These are phyloP conservation scores for Penicillium hordei DNA, from an alignment of 2,329 filamentous ascomycete species.

Conservation along the genomic window DNA sequence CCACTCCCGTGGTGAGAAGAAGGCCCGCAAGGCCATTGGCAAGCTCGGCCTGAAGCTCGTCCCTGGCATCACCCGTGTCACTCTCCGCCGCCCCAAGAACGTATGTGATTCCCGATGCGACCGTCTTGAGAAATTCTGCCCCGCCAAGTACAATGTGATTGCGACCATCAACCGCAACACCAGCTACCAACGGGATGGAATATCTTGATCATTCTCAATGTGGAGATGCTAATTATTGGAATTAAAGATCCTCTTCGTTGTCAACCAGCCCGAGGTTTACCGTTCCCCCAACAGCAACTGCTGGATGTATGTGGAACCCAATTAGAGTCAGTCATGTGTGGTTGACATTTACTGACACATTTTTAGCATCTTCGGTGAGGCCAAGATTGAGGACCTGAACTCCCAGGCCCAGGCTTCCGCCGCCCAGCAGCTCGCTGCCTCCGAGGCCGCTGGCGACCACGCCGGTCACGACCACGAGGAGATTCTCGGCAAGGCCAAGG, in stretches of 20 bases:
- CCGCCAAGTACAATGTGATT: background rate
- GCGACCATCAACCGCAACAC: background rate
- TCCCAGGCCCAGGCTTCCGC: slow-evolving; percentile 94
- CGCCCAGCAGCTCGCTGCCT: slow-evolving; percentile 87
- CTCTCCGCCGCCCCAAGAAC: slow-evolving; percentile 97
- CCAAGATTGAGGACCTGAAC: slow-evolving; percentile 99
- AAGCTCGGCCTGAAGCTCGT: slow-evolving; percentile 97
- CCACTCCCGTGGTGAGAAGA: slow-evolving; percentile 99
- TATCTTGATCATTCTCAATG: background rate
- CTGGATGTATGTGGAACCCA: slow-evolving; percentile 76
- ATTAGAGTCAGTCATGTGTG: background rate
- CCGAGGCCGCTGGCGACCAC: slow-evolving; percentile 62
- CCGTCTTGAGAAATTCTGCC: slow-evolving; percentile 9
- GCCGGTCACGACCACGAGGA: slow-evolving; percentile 58
- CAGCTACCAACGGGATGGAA: background rate
- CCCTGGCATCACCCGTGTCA: slow-evolving; percentile 96
- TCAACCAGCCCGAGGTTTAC: slow-evolving; percentile 99
- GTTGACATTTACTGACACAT: slow-evolving; percentile 25
- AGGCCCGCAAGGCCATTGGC: slow-evolving; percentile 98
- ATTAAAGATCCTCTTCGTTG: slow-evolving; percentile 92
- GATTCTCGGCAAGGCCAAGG: slow-evolving; percentile 64
- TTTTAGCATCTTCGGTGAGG: slow-evolving; percentile 93
- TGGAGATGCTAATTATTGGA: slow-evolving; percentile 20
- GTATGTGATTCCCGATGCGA: slow-evolving; percentile 59
- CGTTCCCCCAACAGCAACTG: slow-evolving; percentile 99